Percentiles rank a stretch among this genome's conserved stretches.
These are phyloP conservation scores for Xylaria sp. DNA, from an alignment of 2,329 filamentous ascomycete genomes.

Conservation along the genomic window DNA sequence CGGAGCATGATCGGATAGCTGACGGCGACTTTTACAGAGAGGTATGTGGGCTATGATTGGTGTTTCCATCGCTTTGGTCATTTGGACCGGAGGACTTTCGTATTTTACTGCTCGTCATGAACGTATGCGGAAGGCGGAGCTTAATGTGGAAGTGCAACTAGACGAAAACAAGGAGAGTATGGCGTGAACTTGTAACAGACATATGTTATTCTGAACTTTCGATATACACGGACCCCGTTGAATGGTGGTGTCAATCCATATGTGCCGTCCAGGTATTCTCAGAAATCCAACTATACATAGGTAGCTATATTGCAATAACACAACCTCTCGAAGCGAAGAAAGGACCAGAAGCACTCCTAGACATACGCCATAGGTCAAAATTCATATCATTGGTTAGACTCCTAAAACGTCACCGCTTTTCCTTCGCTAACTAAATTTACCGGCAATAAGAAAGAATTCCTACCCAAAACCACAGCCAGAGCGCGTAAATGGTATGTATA, in stretches of 20 bases:
- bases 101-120: constrained; percentile 58
- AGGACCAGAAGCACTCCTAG: not conserved
- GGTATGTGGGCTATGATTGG: constrained; percentile 83
- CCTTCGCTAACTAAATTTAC: not conserved
- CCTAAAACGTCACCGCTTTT: constrained; percentile 11
- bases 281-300: constrained; percentile 17
- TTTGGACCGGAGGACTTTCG: constrained; percentile 68
- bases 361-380: not conserved
- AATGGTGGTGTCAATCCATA: constrained; percentile 1
- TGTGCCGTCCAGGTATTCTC: constrained; percentile 3
- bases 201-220: not conserved
- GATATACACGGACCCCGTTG: not conserved
- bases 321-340: not conserved
- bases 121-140: constrained; percentile 43
- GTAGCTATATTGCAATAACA: not conserved
- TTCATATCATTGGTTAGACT: not conserved
- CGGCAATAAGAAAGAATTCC: not conserved
- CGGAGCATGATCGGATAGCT: not conserved
- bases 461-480: constrained; percentile 9
- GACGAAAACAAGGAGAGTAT: constrained; percentile 7
- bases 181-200: constrained; percentile 10
- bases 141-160: constrained; percentile 11
- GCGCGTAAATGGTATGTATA: not conserved
- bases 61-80: constrained; percentile 65
- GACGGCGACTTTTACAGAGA: constrained; percentile 52